Evolutionary conservation across 768 basidiomycete species (phyloP), one percentile per base, ranked within the genome.

Genomic region (Tylopilus cervinicoccineus): DNA sequence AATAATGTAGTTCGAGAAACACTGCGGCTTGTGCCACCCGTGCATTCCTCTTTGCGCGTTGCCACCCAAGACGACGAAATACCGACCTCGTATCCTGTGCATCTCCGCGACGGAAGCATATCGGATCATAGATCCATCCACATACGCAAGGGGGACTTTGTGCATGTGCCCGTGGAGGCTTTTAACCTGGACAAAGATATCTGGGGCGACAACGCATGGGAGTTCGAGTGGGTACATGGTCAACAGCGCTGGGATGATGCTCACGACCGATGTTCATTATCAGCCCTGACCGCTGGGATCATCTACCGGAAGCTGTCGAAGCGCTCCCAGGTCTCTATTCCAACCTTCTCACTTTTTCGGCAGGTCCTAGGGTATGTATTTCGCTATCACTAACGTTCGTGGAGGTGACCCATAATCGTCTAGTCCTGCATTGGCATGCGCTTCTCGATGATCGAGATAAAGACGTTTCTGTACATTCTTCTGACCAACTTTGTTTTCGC

Each of bases 401-500:
- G 6, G 47, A 40, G 4, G 16, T 44, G 47, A 59, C 41, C 14
- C 5, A 14, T 7, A 1, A 17, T n/a, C 16, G 5, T 31, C 50
- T 43, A 92, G 89, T 85, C 87, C 2, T 92, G 90, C 60, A 86
- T 90, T 41, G 89, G 89, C 3, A 74, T 86, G 70, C 80, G 83
- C 20, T 89, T 93, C 64, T 87, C 89, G 6, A 69, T 90, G 62
- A 86, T 91, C 45, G 88, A 93, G 70, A 83, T 89, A 55, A 92
- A 92, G 69, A 75, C 78, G 1, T 83, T 92, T 61, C 59, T 89
- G 9, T 88, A 80, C 57, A 75, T 82, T 42, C 72, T 92, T 19
- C 55, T 92, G 36, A 81, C 81, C 12, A 76, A 78, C 58, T 92
- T 89, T 56, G 71, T 66, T 6, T 91, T 85, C 57, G 62, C 58